Percentiles rank a stretch among this genome's conserved stretches.
These are phyloP conservation scores for Exsudoporus frostii DNA, from an alignment of 768 basidiomycete species.

Conservation along the genomic window DNA sequence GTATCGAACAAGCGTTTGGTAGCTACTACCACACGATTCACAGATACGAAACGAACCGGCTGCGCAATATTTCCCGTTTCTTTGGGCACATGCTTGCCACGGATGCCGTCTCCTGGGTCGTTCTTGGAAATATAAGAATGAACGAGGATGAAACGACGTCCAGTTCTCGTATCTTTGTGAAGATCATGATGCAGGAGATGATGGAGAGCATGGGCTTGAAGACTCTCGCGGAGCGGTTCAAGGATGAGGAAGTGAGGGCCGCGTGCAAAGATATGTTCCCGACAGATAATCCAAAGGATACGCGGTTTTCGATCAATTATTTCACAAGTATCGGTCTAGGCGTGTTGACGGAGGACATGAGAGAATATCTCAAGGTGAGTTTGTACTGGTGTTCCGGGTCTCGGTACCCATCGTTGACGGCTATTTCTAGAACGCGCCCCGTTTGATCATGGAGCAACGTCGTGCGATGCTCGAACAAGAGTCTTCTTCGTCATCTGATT, in stretches of 20 bases:
- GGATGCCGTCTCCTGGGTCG: slow-evolving; percentile 89
- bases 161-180: slow-evolving; percentile 94
- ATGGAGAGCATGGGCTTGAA: slow-evolving; percentile 92
- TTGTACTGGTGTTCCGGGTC: neutral
- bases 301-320: slow-evolving; percentile 95
- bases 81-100: slow-evolving; percentile 89
- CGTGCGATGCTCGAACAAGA: slow-evolving; percentile 79
- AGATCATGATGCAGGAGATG: slow-evolving; percentile 95
- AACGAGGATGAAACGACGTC: slow-evolving; percentile 98
- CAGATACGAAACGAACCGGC: slow-evolving; percentile 96
- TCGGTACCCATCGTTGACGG: slow-evolving; percentile 2
- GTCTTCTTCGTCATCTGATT: slow-evolving; percentile 44
- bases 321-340: slow-evolving; percentile 95
- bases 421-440: slow-evolving; percentile 76
- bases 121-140: slow-evolving; percentile 80
- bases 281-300: slow-evolving; percentile 93
- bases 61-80: slow-evolving; percentile 95
- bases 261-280: slow-evolving; percentile 90
- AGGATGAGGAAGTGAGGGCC: slow-evolving; percentile 75
- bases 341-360: slow-evolving; percentile 90
- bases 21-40: slow-evolving; percentile 96
- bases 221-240: slow-evolving; percentile 82
- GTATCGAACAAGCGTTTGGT: slow-evolving; percentile 80
- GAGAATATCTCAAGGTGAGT: slow-evolving; percentile 88
- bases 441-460: slow-evolving; percentile 90